Evolutionary conservation across 106 monocot species (phyloP).

Genomic region (Phalaenopsis equestris): DNA sequence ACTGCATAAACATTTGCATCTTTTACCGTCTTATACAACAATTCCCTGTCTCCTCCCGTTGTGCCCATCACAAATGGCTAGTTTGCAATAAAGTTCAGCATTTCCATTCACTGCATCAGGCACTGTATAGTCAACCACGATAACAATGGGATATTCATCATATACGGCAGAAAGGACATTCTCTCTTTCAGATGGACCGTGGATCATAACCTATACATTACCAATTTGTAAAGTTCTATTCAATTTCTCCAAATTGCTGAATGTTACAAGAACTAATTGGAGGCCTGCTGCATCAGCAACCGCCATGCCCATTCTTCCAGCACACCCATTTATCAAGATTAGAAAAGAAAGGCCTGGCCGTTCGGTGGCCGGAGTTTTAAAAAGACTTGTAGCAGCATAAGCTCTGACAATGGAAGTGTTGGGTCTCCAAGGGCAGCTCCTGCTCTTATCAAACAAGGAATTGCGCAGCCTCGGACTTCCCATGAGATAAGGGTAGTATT

Average conservation of each 20-base stretch:
- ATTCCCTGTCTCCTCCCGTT: conserved; percentile 68
- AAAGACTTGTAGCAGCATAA: too few relatives aligned
- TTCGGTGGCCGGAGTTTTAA: too few relatives aligned
- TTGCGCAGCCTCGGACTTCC: too few relatives aligned
- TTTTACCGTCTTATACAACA: conserved; percentile 58
- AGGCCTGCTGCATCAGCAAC: conserved; percentile 35
- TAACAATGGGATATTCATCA: conserved; percentile 48
- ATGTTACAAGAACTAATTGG: conserved; percentile 43
- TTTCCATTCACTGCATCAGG: conserved; percentile 38
- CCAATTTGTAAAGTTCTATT: conserved; percentile 36
- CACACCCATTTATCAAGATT: too few relatives aligned
- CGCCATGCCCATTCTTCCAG: conserved; percentile 46
- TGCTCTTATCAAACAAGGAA: too few relatives aligned
- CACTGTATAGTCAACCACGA: conserved; percentile 78
- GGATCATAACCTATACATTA: conserved; percentile 32
- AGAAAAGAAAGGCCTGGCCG: too few relatives aligned
- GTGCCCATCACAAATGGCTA: conserved; percentile 90
- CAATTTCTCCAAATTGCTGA: conserved; percentile 40
- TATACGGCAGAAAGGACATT: conserved; percentile 46
- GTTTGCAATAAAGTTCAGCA: too few relatives aligned
- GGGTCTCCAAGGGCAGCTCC: too few relatives aligned
- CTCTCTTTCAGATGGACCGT: conserved; percentile 57
- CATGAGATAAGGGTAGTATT: too few relatives aligned
- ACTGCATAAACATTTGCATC: conserved; percentile 77
- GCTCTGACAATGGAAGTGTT: too few relatives aligned